phyloP scores from a whole-genome alignment of 176 grass and related monocot species.

The Ensete glaucum region DNA sequence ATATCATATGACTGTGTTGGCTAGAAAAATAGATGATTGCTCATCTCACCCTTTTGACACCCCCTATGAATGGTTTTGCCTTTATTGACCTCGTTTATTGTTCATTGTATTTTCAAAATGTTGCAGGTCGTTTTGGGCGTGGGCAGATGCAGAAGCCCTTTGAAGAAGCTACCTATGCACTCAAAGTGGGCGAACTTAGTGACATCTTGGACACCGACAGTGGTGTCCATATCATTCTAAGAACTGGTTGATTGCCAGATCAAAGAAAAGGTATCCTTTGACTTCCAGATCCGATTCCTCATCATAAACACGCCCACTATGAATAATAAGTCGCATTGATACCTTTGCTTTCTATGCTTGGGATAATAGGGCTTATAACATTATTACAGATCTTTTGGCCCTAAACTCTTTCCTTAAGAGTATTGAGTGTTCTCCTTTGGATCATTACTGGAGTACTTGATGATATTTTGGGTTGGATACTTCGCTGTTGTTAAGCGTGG shows the following conservation, averaged over 20 bases:
- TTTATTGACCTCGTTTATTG: neutral
- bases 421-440: neutral
- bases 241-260: constrained; percentile 41
- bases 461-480: neutral
- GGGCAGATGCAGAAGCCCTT: constrained; percentile 92
- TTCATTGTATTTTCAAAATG: constrained; percentile 6
- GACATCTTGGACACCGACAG: constrained; percentile 75
- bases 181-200: constrained; percentile 77
- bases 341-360: neutral
- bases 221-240: constrained; percentile 82
- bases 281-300: neutral
- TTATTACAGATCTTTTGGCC: neutral
- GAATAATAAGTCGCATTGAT: neutral
- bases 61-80: neutral
- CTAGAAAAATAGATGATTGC: neutral
- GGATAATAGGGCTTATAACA: too few species aligned
- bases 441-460: neutral
- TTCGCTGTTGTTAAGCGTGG: neutral
- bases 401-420: neutral
- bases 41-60: neutral
- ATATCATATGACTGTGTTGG: too few species aligned
- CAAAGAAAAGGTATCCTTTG: neutral
- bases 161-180: constrained; percentile 59
- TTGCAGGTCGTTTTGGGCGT: constrained; percentile 60
- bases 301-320: neutral